Base-by-base conservation (phyloP, 805 yeast genomes). In the Saccharomycopsis selenospora region DNA sequence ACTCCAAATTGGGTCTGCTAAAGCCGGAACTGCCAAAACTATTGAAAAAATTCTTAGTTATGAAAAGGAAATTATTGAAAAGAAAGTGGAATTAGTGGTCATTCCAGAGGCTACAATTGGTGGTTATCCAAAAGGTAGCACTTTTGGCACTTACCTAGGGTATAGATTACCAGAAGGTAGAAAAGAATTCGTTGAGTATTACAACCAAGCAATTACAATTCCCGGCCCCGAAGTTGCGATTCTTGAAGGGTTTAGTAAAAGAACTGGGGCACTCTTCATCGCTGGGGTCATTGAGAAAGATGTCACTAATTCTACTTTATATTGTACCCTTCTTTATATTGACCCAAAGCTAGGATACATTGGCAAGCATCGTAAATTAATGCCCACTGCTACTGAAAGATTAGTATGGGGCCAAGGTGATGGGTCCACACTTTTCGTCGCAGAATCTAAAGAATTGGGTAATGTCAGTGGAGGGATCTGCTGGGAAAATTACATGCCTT, bases 361-460 rank as follows among this genome's bases (percentile, higher is more conserved):
- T 22, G 71, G 64, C 2, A 69, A 70, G 50, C 76, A 71, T 54
- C 61, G 76, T 26, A 72, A 72, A 51, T 56, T 69, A 49, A 57
- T 66, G 58, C 76, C 76, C 36, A 71, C 76, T 3, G 75, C 70
- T 13, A 59, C 66, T 22, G 76, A 71, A 57, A 62, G 74, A 36
- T 58, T 70, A 40, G 59, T 71, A 10, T 71, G 75, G 75, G 73
- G 72, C 1, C 66, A 65, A 44, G 76, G 76, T 30, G 75, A 71
- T 48, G 76, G 76, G 3, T 68, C 73, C 3, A 69, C 73, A 2
- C 53, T 72, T 42, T 64, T 67, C 3, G 67, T 66, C 8, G 64
- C 67, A 26, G 65, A 70, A 17, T 56, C 65, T 18, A 29, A 43
- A 30, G 50, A 58, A 2, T 66, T 58, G 3, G 71, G 72, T 18